Evolutionary conservation across 2,329 filamentous ascomycete species (phyloP).

Genomic region (Reticulascus tulasneorum): DNA sequence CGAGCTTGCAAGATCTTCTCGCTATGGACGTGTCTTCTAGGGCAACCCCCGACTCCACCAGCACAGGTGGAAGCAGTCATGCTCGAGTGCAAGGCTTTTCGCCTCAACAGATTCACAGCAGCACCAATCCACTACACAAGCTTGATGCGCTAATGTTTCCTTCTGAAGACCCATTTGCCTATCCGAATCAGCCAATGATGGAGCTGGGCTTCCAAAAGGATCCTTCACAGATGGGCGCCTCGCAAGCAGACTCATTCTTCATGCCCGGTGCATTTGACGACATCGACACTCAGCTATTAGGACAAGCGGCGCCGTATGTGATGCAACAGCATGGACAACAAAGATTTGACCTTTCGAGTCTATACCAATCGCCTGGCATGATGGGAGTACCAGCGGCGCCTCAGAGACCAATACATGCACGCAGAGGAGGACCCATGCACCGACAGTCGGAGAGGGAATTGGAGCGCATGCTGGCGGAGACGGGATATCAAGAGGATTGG

Average conservation of each 20-base stretch:
- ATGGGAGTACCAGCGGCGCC: slow-evolving; percentile 11
- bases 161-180: slow-evolving; percentile 72
- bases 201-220: slow-evolving; percentile 43
- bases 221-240: slow-evolving; percentile 28
- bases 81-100: slow-evolving; percentile 20
- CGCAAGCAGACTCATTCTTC: slow-evolving; percentile 41
- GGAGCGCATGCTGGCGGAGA: slow-evolving; percentile 15
- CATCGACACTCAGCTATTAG: slow-evolving; percentile 69
- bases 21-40: slow-evolving; percentile 41
- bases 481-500: slow-evolving; percentile 14
- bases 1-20: slow-evolving; percentile 40
- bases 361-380: slow-evolving; percentile 14
- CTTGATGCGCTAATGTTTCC: slow-evolving; percentile 79
- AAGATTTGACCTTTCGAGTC: slow-evolving; percentile 15
- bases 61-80: slow-evolving; percentile 35
- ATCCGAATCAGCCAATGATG: slow-evolving; percentile 73
- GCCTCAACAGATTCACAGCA: slow-evolving; percentile 23
- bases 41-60: slow-evolving; percentile 39
- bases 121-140: slow-evolving; percentile 55
- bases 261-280: slow-evolving; percentile 55
- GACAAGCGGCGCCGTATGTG: slow-evolving; percentile 67
- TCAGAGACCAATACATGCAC: too few species aligned
- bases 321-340: slow-evolving; percentile 43
- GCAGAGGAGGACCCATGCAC: too few species aligned
- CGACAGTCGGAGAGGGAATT: slow-evolving; percentile 13